Evolutionary conservation across 202 grass and related monocot species (phyloP).

Genomic region (Elaeis oleifera): DNA sequence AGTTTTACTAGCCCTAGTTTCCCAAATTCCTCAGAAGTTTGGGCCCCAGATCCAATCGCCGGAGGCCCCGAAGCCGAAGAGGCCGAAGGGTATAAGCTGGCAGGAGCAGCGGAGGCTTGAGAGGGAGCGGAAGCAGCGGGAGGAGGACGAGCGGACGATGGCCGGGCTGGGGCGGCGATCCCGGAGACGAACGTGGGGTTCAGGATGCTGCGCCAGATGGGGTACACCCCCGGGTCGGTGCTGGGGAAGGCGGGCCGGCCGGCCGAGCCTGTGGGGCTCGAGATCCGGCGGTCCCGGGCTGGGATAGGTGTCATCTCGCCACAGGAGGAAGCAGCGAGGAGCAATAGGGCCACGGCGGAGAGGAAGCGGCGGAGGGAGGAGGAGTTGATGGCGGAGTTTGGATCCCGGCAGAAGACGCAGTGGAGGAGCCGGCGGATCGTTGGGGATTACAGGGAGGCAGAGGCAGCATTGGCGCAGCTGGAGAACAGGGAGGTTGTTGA

Average conservation of each 20-base stretch:
- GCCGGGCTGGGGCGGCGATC: conserved; percentile 49
- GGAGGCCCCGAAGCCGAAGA: conserved; percentile 26
- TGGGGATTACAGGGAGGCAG: conserved; percentile 62
- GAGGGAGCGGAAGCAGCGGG: conserved; percentile 43
- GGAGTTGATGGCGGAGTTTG: conserved; percentile 56
- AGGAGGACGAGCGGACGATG: conserved; percentile 67
- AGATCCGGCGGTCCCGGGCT: conserved; percentile 4
- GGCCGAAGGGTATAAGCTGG: conserved; percentile 48
- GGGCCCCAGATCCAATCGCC: conserved; percentile 2
- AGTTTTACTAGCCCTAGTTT: not conserved
- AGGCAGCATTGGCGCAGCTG: conserved; percentile 58
- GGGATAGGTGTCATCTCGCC: conserved; percentile 7
- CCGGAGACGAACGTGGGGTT: conserved; percentile 83
- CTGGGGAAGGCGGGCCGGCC: conserved; percentile 29
- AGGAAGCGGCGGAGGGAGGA: conserved; percentile 37
- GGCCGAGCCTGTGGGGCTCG: conserved; percentile 30
- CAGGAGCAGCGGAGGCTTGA: conserved; percentile 59
- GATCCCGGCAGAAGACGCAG: conserved; percentile 56
- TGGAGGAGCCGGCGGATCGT: conserved; percentile 55
- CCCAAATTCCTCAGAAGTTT: not conserved
- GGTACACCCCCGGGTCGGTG: conserved; percentile 45
- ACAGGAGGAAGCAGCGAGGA: conserved; percentile 14
- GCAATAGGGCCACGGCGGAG: conserved; percentile 30
- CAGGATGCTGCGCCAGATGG: conserved; percentile 77
- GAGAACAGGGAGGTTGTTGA: conserved; percentile 50